Base-by-base conservation (phyloP, 2,329 filamentous ascomycete genomes). In the Sarocladium oryzae region DNA sequence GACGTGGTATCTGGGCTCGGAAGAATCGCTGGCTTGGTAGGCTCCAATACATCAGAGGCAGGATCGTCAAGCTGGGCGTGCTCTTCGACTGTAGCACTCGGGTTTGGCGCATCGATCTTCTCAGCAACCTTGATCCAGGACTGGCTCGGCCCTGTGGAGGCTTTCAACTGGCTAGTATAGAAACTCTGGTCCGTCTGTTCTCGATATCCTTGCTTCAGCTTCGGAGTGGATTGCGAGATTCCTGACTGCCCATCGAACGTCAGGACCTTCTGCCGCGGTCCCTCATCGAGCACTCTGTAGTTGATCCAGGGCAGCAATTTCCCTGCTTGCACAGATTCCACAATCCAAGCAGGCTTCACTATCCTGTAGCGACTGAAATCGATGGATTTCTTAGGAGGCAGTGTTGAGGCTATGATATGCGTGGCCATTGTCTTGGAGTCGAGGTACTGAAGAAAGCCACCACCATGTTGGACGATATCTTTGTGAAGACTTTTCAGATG, bases 401-500 rank as follows among this genome's bases (percentile, higher is more conserved):
- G 73, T 50, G 82, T 86, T 50, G 89, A 92, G 3, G 92, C 91
- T 59, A 99, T 90, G 58, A 99, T 96, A 65, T 99, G 92, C 1
- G 95, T 99, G 0, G 90, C 92, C 64, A 87, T 86, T 1, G 92
- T 97, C 72, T 99, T 99, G 33, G 85, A 87, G 66, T 96, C 91
- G 10, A 99, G 74, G 61, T 97, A 97, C 66, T 99, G 93, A 55
- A 96, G 78, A 59, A 96, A 97, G 0, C 87, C 88, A 28, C 91
- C 95, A n/a, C 93, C 93, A 79, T 97, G 84, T 59, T 86, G 82
- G 16, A 99, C 92, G 52, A 99, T 86, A 54, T 96, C 78, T 50
- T 76, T 83, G 70, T 96, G 92, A 16, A 99, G 79, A 40, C 40
- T 43, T n/a, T n/a, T n/a, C n/a, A n/a, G n/a, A n/a, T n/a, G n/a